phyloP scores from a whole-genome alignment of 257 asterid genomes.

The Nemophila menziesii region DNA sequence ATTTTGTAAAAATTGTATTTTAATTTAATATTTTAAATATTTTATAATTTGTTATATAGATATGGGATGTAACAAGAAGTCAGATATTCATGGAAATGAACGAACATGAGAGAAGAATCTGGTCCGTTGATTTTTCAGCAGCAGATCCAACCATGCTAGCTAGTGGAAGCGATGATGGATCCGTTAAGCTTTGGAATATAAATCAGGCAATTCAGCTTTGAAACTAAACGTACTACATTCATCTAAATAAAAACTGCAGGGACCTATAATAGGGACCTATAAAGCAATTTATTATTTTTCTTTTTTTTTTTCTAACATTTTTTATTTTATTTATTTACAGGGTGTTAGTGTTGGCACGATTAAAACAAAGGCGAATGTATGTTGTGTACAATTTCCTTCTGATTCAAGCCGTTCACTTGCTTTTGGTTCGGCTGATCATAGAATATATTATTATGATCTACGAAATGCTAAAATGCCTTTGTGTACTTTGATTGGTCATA shows the following conservation, averaged over 20 bases:
- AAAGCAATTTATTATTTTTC: constrained; percentile 29
- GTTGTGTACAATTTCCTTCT: constrained; percentile 89
- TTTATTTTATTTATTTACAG: constrained; percentile 78
- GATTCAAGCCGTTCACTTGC: constrained; percentile 85
- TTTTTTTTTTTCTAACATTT: constrained; percentile 18
- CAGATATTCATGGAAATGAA: constrained; percentile 88
- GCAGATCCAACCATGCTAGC: constrained; percentile 97
- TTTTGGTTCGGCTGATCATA: constrained; percentile 97
- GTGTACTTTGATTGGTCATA: constrained; percentile 82
- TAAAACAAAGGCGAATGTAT: constrained; percentile 86
- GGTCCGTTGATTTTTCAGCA: constrained; percentile 91
- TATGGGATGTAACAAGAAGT: constrained; percentile 91
- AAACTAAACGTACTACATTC: constrained; percentile 76
- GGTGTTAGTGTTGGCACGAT: constrained; percentile 79
- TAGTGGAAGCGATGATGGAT: constrained; percentile 97
- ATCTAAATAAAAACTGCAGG: constrained; percentile 33
- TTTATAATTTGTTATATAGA: constrained; percentile 28
- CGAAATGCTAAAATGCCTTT: constrained; percentile 80
- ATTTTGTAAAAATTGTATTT: constrained; percentile 1
- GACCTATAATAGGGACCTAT: too few species aligned
- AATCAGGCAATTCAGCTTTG: constrained; percentile 99
- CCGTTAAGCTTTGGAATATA: constrained; percentile 98
- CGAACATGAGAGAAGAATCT: constrained; percentile 89
- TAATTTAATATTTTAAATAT: neutral
- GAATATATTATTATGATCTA: constrained; percentile 82